Percentiles rank a stretch among this genome's conserved stretches.
Evolutionary conservation across 73 alveolate genomes (phyloP).

Genomic region (Paramecium primaurelia): DNA sequence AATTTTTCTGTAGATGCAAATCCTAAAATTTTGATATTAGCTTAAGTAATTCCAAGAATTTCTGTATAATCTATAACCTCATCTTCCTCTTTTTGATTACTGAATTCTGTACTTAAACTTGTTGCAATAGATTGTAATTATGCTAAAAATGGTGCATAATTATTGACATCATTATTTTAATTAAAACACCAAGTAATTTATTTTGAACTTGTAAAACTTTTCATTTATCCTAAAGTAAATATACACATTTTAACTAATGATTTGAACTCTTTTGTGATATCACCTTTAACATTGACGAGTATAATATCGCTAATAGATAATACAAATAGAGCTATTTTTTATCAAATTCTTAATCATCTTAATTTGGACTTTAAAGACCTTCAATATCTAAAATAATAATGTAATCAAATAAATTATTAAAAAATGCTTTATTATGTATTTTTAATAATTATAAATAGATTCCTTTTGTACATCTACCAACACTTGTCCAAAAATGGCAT

Average conservation of each 20-base stretch:
- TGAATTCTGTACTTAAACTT: background rate
- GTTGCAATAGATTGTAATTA: background rate
- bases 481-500: conserved; percentile 36
- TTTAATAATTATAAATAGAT: conserved; percentile 17
- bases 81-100: background rate
- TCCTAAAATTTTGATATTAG: background rate
- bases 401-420: background rate
- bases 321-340: background rate
- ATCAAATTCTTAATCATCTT: background rate
- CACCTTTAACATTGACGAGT: background rate
- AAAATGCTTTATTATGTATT: background rate
- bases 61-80: background rate
- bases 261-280: background rate
- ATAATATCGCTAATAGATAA: background rate
- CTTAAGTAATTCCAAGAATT: background rate
- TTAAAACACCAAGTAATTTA: conserved; percentile 7
- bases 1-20: background rate
- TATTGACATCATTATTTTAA: background rate
- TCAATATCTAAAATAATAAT: background rate
- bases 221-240: background rate
- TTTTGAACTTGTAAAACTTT: background rate
- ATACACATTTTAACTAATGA: conserved; percentile 5
- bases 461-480: conserved; percentile 50
- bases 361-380: background rate
- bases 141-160: background rate